These are phyloP conservation scores for Gastrodia elata DNA, from an alignment of 106 monocot genomes.

Conservation along the genomic window DNA sequence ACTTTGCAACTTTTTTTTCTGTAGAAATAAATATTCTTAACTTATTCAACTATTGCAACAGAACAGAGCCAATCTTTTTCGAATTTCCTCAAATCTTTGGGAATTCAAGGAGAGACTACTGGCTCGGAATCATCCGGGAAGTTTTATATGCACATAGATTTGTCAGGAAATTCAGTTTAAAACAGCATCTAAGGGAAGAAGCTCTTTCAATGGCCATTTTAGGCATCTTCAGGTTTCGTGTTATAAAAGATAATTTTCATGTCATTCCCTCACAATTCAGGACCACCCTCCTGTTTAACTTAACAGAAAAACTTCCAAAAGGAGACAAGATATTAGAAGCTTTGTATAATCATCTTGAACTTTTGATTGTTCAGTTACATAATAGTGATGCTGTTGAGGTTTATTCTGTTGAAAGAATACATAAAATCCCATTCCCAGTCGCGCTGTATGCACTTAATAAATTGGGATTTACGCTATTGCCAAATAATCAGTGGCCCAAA, in stretches of 20 bases:
- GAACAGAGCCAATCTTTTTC: constrained; percentile 69
- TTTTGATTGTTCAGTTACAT: constrained; percentile 19
- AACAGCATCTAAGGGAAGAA: constrained; percentile 45
- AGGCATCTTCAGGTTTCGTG: constrained; percentile 64
- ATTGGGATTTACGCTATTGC: constrained; percentile 42
- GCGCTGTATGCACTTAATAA: constrained; percentile 41
- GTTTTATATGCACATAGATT: constrained; percentile 67
- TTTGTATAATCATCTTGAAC: constrained; percentile 51
- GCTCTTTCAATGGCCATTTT: constrained; percentile 67
- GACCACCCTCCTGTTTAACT: constrained; percentile 66
- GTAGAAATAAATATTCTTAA: neutral
- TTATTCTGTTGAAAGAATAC: constrained; percentile 12
- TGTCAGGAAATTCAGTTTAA: constrained; percentile 65
- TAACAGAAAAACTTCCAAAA: constrained; percentile 86
- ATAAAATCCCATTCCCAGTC: constrained; percentile 30
- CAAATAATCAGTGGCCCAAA: constrained; percentile 25
- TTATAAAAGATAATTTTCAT: constrained; percentile 76
- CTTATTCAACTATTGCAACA: constrained; percentile 22
- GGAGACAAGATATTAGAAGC: constrained; percentile 89
- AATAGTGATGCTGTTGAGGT: constrained; percentile 2
- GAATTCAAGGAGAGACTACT: constrained; percentile 86
- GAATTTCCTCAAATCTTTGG: constrained; percentile 95
- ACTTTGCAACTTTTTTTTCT: neutral
- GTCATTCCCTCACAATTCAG: constrained; percentile 59
- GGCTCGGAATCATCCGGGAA: constrained; percentile 76